Percentiles rank a stretch among this genome's conserved stretches.
These are phyloP conservation scores for Podospora pseudoanserina DNA, from an alignment of 495 filamentous ascomycete genomes.

Conservation along the genomic window DNA sequence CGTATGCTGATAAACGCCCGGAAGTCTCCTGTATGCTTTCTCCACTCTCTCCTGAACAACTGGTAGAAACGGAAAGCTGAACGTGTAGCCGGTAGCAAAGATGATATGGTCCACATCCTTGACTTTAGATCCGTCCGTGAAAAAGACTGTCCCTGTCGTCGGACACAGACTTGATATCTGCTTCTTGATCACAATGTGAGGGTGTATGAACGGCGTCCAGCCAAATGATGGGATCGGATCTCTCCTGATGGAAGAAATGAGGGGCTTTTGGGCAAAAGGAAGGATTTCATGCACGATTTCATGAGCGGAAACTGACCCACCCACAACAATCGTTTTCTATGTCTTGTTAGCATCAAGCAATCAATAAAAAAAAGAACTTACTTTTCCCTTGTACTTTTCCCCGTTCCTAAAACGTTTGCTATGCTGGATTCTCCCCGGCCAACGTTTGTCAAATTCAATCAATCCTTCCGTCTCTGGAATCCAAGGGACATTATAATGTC, in stretches of 20 bases:
- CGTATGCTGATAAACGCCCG: conserved; percentile 56
- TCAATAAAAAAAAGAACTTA: neutral
- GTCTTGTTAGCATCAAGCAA: conserved; percentile 1
- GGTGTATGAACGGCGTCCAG: conserved; percentile 48
- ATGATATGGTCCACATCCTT: conserved; percentile 54
- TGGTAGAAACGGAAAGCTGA: conserved; percentile 53
- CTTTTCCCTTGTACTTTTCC: conserved; percentile 44
- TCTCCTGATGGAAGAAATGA: conserved; percentile 29
- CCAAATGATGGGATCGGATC: conserved; percentile 35
- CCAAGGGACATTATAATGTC: conserved; percentile 38
- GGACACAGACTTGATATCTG: conserved; percentile 36
- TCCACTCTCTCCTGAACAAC: conserved; percentile 50
- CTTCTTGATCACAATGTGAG: conserved; percentile 46
- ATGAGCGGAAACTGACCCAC: conserved; percentile 33
- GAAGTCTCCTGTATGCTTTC: conserved; percentile 41
- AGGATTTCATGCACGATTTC: conserved; percentile 36
- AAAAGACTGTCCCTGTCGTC: conserved; percentile 40
- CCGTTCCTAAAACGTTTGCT: conserved; percentile 35
- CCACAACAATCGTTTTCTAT: conserved; percentile 33
- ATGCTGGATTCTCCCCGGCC: conserved; percentile 34
- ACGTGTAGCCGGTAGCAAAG: conserved; percentile 57
- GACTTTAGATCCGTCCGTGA: conserved; percentile 50
- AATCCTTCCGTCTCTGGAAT: conserved; percentile 30
- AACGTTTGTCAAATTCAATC: conserved; percentile 30
- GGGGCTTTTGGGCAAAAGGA: conserved; percentile 26